These are phyloP conservation scores for Laburnicola sp. DNA, from an alignment of 2,329 filamentous ascomycete species.

Conservation along the genomic window DNA sequence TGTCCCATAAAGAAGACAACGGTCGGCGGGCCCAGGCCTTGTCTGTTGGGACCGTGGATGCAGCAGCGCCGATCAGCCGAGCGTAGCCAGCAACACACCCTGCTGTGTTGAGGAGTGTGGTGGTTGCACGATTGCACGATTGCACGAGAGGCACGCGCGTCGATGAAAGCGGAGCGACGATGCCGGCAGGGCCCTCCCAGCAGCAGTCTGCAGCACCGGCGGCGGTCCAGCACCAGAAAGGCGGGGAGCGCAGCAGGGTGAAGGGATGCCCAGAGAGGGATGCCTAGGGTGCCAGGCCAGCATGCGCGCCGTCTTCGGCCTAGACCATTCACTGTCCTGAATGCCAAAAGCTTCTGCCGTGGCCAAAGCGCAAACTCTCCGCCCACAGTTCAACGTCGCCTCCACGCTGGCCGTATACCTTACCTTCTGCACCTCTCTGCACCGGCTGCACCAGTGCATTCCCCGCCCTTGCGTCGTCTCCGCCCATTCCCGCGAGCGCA, in stretches of 20 bases:
- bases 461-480: too few species aligned
- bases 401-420: not conserved
- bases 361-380: slow-evolving; percentile 7
- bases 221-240: not conserved
- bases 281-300: not conserved
- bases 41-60: slow-evolving; percentile 9
- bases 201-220: not conserved
- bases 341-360: slow-evolving; percentile 6
- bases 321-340: slow-evolving; percentile 6
- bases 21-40: slow-evolving; percentile 6
- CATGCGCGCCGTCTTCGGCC: slow-evolving; percentile 1
- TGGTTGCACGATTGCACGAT: not conserved
- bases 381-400: slow-evolving; percentile 9
- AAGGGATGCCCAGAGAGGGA: too few species aligned
- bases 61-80: slow-evolving; percentile 11
- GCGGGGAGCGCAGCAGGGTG: not conserved
- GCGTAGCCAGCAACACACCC: not conserved
- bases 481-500: too few species aligned
- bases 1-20: not conserved
- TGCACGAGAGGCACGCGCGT: not conserved
- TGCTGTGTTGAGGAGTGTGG: too few species aligned
- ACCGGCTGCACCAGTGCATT: not conserved
- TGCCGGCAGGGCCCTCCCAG: too few species aligned
- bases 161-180: not conserved
- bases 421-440: not conserved